Evolutionary conservation across 2,329 filamentous ascomycete genomes (phyloP), one percentile per base, ranked within the genome.

Genomic region (Phyllachora maydis): DNA sequence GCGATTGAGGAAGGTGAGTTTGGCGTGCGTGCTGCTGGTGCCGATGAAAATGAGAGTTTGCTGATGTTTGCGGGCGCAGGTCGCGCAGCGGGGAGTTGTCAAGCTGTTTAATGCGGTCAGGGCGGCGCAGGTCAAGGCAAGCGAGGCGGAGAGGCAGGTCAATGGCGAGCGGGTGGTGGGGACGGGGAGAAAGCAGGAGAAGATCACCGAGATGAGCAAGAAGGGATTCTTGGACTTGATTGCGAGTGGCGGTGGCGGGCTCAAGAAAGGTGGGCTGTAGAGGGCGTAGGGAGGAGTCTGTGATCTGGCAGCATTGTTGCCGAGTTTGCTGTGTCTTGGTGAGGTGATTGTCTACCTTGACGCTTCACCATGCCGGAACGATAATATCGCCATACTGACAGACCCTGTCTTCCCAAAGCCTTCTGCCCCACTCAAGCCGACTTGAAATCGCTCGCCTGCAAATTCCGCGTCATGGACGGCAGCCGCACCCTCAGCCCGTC

Each of bases 61-160:
- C n/a, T n/a, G n/a, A n/a, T n/a, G n/a, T n/a, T n/a, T n/a, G n/a
- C n/a, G n/a, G n/a, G n/a, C n/a, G n/a, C n/a, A n/a, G n/a, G n/a
- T 78, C 23, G 83, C 83, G 21, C 81, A 93, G 49, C 65, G 81
- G 26, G 85, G 85, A 65, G 88, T 98, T 19, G 74, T 95, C 13
- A 90, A 85, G 56, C 57, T 98, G 28, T 98, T 98, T 52, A 93
- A 95, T 46, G 88, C 88, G 0, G 82, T 98, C 16, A 62, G 85
- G 21, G 79, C 79, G 12, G 83, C 88, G 9, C 88, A 98, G 50
- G 76, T 93, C 27, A 78, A 83, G 47, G 83, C 75, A 3, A 65
- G 73, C 28, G 71, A 85, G 47, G 75, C 81, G 4, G 71, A 76
- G 41, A 66, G 58, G 45, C 65, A 66, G 33, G 62, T 68, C 23